phyloP scores from a whole-genome alignment of 1,139 yeast genomes.

The Hyphopichia khmerensis region DNA sequence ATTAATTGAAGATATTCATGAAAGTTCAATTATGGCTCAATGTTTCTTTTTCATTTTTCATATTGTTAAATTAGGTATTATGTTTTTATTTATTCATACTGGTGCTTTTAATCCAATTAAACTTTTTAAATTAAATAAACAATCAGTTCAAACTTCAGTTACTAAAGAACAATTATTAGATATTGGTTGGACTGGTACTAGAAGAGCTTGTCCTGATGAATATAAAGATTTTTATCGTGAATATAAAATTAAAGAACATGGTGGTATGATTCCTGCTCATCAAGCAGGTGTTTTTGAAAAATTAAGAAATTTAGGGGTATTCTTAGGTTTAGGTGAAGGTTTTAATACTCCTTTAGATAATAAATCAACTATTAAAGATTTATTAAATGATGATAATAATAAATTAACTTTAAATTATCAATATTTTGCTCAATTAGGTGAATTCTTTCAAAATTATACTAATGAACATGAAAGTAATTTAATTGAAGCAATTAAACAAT shows the following conservation, averaged over 20 bases:
- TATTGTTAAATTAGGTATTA: slow-evolving; percentile 53
- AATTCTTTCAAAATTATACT: slow-evolving; percentile 40
- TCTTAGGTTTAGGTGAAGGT: slow-evolving; percentile 77
- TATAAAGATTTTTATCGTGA: slow-evolving; percentile 74
- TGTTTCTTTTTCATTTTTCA: slow-evolving; percentile 71
- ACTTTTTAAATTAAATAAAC: slow-evolving; percentile 24
- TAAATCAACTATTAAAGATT: slow-evolving; percentile 26
- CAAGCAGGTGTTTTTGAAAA: slow-evolving; percentile 65
- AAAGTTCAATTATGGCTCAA: slow-evolving; percentile 52
- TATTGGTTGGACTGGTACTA: slow-evolving; percentile 93
- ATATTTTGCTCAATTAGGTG: slow-evolving; percentile 52
- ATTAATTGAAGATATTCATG: slow-evolving; percentile 47
- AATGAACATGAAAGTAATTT: slow-evolving; percentile 32
- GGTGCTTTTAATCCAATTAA: slow-evolving; percentile 77
- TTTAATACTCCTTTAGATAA: slow-evolving; percentile 57
- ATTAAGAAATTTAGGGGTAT: slow-evolving; percentile 61
- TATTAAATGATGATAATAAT: slow-evolving; percentile 12
- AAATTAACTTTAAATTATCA: slow-evolving; percentile 53
- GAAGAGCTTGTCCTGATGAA: slow-evolving; percentile 67
- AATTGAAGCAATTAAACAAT: slow-evolving; percentile 45
- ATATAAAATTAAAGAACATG: slow-evolving; percentile 60
- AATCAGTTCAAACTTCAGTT: slow-evolving; percentile 35
- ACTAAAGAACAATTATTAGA: slow-evolving; percentile 56
- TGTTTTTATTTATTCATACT: slow-evolving; percentile 57
- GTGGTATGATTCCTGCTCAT: slow-evolving; percentile 80